Base-by-base conservation (phyloP, 2,329 filamentous ascomycete species). In the Aspergillus ochraceus region DNA sequence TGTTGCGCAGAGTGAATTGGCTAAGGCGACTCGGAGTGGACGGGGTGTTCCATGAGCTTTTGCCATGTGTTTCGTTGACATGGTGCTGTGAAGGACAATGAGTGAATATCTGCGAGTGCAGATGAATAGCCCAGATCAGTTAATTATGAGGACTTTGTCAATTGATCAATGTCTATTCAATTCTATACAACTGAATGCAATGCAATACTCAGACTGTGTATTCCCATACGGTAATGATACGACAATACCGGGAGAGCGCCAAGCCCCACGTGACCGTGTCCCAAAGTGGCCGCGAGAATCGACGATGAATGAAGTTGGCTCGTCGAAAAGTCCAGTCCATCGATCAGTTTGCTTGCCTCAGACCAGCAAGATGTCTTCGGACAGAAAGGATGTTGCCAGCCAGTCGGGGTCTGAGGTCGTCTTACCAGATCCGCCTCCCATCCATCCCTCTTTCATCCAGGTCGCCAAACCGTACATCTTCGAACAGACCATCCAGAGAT, bases 401-500 rank as follows among this genome's bases (percentile, higher is more conserved):
- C 56, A 52, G 22, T 54, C 56, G 14, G 54, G 50, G 29, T 46
- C 66, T 36, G 68, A 67, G 26, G 52, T 57, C 0, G 47, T 45
- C 9, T 19, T 60, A 2, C 66, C 67, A 5, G 66, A 70, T 32
- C 68, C 68, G n/a, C 69, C 73, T 52, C 80, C 82, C 14, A 86
- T 85, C 22, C 84, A 88, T 69, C 85, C 85, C 1, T 87, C 85
- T 20, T 86, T 84, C 68, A 87, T 88, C 62, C 83, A 86, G 69
- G 81, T 88, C 58, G 85, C 86, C 58, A 84, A 86, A 66, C 91
- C 91, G 59, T 98, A 94, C 78, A 85, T 92, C 63, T 89, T 91
- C 65, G 91, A 97, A 73, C 88, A 91, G 68, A 87, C 87, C 67
- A 85, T 98, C 58, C 88, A 92, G 62, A 85, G 86, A 70, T 88